Evolutionary conservation across 345 rosid genomes (phyloP).

Genomic region (Boechera divaricarpa): DNA sequence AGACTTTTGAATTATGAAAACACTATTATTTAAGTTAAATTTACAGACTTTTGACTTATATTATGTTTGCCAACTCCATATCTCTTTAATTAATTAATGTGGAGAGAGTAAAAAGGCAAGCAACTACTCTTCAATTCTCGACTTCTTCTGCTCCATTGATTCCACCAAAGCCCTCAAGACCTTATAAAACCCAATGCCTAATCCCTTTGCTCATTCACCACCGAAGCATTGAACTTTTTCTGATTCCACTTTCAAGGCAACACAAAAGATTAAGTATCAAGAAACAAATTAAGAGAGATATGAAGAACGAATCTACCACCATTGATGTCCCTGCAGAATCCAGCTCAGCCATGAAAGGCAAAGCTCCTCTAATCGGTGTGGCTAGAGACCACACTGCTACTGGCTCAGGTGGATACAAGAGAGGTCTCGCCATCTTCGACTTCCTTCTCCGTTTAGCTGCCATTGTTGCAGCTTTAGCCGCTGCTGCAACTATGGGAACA

Average conservation of each 20-base stretch:
- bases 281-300: constrained; percentile 37
- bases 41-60: constrained; percentile 24
- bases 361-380: constrained; percentile 43
- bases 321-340: constrained; percentile 47
- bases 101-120: constrained; percentile 38
- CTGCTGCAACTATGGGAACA: constrained; percentile 77
- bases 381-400: constrained; percentile 26
- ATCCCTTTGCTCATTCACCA: constrained; percentile 18
- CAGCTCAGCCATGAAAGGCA: constrained; percentile 48
- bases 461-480: constrained; percentile 55
- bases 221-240: constrained; percentile 26
- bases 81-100: constrained; percentile 18
- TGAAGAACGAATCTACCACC: constrained; percentile 40
- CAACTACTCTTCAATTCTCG: constrained; percentile 39
- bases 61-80: constrained; percentile 38
- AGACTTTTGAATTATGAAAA: neutral
- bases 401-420: constrained; percentile 53
- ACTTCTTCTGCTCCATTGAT: constrained; percentile 42
- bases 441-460: constrained; percentile 74
- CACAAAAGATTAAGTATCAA: constrained; percentile 8
- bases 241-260: constrained; percentile 4
- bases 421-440: constrained; percentile 73
- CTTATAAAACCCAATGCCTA: constrained; percentile 33
- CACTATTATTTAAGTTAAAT: neutral
- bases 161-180: constrained; percentile 31